Percentiles rank a stretch among this genome's conserved stretches.
phyloP scores from a whole-genome alignment of 495 filamentous ascomycete genomes.

The Entonaema liquescens region DNA sequence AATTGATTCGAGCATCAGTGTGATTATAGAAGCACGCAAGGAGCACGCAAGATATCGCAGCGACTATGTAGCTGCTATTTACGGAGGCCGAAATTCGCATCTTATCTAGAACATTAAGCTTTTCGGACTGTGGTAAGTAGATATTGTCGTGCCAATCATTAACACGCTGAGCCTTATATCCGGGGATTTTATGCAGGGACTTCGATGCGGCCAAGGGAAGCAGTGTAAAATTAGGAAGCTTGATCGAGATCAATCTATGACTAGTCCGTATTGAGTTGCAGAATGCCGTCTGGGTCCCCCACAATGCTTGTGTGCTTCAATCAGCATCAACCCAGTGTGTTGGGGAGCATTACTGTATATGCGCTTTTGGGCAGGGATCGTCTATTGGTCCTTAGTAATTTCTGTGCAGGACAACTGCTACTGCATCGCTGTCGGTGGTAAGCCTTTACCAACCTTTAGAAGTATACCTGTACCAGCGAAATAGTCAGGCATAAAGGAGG shows the following conservation, averaged over 20 bases:
- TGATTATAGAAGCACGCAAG: conserved; percentile 24
- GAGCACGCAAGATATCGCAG: conserved; percentile 25
- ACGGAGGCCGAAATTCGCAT: conserved; percentile 18
- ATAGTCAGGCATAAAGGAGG: conserved; percentile 10
- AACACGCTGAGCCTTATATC: neutral
- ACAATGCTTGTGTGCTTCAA: conserved; percentile 8
- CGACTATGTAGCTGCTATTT: conserved; percentile 18
- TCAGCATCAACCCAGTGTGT: conserved; percentile 11
- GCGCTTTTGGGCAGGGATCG: conserved; percentile 6
- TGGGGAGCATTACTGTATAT: conserved; percentile 36
- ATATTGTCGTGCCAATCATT: conserved; percentile 13
- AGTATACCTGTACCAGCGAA: neutral
- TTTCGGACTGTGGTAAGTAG: neutral
- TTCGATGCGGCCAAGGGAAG: conserved; percentile 22
- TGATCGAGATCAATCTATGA: conserved; percentile 12
- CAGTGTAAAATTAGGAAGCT: conserved; percentile 36
- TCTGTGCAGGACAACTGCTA: neutral
- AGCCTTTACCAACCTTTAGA: conserved; percentile 7
- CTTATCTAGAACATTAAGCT: conserved; percentile 14
- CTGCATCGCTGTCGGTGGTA: conserved; percentile 5
- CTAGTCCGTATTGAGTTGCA: conserved; percentile 10
- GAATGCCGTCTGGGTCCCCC: conserved; percentile 14
- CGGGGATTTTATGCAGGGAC: conserved; percentile 33
- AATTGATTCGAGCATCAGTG: neutral
- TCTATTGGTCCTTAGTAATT: conserved; percentile 28